These are phyloP conservation scores for Cladosporium phlei DNA, from an alignment of 2,329 filamentous ascomycete genomes.

Conservation along the genomic window DNA sequence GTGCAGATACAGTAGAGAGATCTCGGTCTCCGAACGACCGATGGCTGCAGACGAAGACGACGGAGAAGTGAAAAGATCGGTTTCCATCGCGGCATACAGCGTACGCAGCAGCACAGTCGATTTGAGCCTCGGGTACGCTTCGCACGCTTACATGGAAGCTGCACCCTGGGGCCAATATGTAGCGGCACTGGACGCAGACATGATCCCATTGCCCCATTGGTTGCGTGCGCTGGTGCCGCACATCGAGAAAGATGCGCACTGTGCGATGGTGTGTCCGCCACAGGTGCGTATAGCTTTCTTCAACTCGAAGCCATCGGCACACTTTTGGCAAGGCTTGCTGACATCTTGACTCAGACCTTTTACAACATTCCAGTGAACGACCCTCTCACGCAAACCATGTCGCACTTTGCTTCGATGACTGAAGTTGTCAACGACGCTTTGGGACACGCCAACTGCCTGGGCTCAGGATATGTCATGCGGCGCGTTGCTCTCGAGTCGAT, in stretches of 20 bases:
- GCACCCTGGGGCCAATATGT: constrained; percentile 40
- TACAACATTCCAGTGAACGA: constrained; percentile 59
- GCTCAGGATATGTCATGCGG: constrained; percentile 57
- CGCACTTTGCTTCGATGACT: constrained; percentile 55
- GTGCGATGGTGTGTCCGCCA: constrained; percentile 10
- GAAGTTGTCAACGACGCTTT: constrained; percentile 44
- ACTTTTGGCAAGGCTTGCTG: constrained; percentile 38
- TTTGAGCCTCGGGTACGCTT: constrained; percentile 33
- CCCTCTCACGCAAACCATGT: constrained; percentile 54
- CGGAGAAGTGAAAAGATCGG: neutral
- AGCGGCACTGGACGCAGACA: constrained; percentile 62
- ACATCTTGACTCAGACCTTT: constrained; percentile 58
- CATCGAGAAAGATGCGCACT: constrained; percentile 27
- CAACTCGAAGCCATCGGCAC: neutral
- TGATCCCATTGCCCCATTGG: constrained; percentile 61
- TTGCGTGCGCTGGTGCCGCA: constrained; percentile 57
- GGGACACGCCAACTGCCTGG: constrained; percentile 59
- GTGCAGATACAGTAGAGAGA: no score
- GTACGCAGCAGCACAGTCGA: constrained; percentile 49
- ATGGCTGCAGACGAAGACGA: constrained; percentile 33
- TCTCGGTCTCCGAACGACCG: no score
- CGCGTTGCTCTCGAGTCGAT: constrained; percentile 58
- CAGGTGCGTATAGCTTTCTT: neutral
- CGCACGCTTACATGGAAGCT: neutral
- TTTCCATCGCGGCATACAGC: constrained; percentile 21